These are phyloP conservation scores for Physocladia obscura DNA, from an alignment of 192 early-diverging fungal species.

Conservation along the genomic window DNA sequence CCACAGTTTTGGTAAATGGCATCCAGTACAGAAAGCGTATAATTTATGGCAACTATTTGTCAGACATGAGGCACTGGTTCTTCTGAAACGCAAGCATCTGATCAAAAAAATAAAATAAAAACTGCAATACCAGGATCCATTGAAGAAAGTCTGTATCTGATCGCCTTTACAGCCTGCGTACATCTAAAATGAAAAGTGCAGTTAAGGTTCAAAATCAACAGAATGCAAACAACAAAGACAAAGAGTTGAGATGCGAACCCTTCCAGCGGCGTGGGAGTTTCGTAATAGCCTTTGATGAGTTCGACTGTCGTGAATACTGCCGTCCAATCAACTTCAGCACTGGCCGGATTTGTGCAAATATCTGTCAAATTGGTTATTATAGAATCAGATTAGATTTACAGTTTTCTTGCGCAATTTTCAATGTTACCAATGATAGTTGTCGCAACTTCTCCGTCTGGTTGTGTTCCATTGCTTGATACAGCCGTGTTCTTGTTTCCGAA, in stretches of 20 bases:
- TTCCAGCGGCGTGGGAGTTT: slow-evolving; percentile 12
- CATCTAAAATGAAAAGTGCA: background rate
- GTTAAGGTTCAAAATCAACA: too few species aligned
- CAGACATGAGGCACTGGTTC: background rate
- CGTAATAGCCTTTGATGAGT: slow-evolving; percentile 19
- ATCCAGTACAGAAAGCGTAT: slow-evolving; percentile 24
- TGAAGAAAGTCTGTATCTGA: background rate
- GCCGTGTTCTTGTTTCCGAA: too few species aligned
- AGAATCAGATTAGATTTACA: background rate
- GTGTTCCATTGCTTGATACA: too few species aligned
- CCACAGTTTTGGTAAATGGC: slow-evolving; percentile 27
- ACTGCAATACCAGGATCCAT: background rate
- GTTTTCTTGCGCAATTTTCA: background rate
- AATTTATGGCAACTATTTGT: slow-evolving; percentile 28
- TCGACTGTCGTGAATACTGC: slow-evolving; percentile 15
- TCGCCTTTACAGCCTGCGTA: slow-evolving; percentile 16
- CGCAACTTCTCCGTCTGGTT: slow-evolving; percentile 14
- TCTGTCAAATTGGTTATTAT: background rate
- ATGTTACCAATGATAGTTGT: slow-evolving; percentile 21
- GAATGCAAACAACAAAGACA: background rate
- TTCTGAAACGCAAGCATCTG: background rate
- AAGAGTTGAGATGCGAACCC: background rate
- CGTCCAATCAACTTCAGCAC: slow-evolving; percentile 18
- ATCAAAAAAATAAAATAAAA: background rate
- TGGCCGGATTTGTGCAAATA: slow-evolving; percentile 4